Evolutionary conservation across 805 yeast species (phyloP), one percentile per base, ranked within the genome.

Genomic region (Sugiyamaella valdiviana): DNA sequence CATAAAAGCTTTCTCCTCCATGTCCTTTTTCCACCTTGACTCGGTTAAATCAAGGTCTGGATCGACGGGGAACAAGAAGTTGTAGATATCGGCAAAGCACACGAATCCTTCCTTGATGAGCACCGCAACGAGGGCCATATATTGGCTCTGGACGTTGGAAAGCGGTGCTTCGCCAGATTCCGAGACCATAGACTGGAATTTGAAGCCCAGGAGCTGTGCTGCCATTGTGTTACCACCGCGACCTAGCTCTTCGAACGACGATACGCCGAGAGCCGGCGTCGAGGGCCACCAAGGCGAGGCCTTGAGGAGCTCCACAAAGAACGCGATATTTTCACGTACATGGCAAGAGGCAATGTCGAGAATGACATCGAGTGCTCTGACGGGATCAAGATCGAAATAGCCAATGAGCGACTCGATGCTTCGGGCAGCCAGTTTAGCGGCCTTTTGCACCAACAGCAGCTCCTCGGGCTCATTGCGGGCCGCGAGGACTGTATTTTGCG

Each of bases 381-480:
- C 75, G 0, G 91, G 82, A 58, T 90, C 96, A 44, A 89, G 70
- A 45, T 76, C 75, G 62, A 79, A 88, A 61, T 83, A 87, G 1
- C 93, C 96, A 46, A 83, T 82, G 5, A 84, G 60, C 23, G 73
- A 71, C 42, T 78, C 75, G 14, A 84, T 68, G 5, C 75, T 71
- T n/a, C 73, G 63, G 7, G 73, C 60, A 7, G 77, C 72, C 45
- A 69, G 71, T 1, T 50, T 38, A n/a, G 55, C 56, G 6, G 44
- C 43, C n/a, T 36, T 38, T 14, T 22, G 38, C 48, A 39, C 56
- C 77, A 74, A 37, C 58, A 66, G 2, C n/a, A 26, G 32, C n/a
- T 26, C 32, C 14, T 26, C 3, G 32, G 32, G 32, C 3, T 6
- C 32, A 3, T n/a, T n/a, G 2, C 32, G 32, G 35, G 44, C 42